Evolutionary conservation across 2,329 filamentous ascomycete genomes (phyloP).

Genomic region (Claviceps pusilla): DNA sequence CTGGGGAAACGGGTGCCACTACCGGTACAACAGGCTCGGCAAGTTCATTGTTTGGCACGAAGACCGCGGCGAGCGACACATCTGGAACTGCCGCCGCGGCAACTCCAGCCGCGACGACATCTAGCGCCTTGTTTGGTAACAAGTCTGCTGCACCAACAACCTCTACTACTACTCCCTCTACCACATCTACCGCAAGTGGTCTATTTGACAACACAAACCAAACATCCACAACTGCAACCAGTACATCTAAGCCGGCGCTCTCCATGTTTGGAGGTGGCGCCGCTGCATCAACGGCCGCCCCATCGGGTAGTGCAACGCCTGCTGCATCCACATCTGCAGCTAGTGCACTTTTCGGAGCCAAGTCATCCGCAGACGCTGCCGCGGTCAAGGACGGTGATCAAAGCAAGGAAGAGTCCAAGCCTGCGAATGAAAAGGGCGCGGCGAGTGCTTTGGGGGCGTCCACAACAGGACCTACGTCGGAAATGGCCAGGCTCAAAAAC

Average conservation of each 20-base stretch:
- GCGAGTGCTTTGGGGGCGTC: conserved; percentile 47
- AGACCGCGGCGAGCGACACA: conserved; percentile 22
- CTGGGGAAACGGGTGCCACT: conserved; percentile 11
- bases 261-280: conserved; percentile 12
- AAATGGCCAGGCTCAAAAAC: conserved; percentile 84
- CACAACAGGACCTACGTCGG: conserved; percentile 65
- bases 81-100: conserved; percentile 15
- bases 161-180: conserved; percentile 10
- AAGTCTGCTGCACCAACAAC: conserved; percentile 14
- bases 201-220: conserved; percentile 16
- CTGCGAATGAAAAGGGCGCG: conserved; percentile 15
- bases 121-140: conserved; percentile 20
- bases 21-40: conserved; percentile 11
- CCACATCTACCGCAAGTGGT: neutral
- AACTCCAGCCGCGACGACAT: conserved; percentile 10
- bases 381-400: conserved; percentile 8
- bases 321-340: conserved; percentile 10
- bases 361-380: conserved; percentile 16
- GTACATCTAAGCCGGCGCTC: conserved; percentile 7
- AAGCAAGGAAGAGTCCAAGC: conserved; percentile 15
- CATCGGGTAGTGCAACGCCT: conserved; percentile 15
- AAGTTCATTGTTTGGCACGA: conserved; percentile 25
- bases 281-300: conserved; percentile 11
- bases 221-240: conserved; percentile 4
- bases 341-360: conserved; percentile 19